Percentiles rank a stretch among this genome's conserved stretches.
Evolutionary conservation across 2,329 filamentous ascomycete genomes (phyloP).

Genomic region (Anisogramma anomala): DNA sequence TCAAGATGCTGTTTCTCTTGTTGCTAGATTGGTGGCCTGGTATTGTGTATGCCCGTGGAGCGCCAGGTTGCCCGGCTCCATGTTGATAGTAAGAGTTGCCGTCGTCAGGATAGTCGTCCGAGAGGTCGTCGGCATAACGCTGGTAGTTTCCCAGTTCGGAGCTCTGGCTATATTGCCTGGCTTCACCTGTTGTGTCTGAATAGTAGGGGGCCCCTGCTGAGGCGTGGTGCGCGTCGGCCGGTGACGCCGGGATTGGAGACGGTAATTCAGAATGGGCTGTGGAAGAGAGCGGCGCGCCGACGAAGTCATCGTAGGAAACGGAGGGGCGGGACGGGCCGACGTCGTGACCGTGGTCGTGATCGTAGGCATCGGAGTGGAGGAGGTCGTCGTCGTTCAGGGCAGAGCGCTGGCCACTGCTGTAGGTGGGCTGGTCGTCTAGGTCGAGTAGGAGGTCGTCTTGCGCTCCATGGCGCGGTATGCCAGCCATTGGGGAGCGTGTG

Average conservation of each 20-base stretch:
- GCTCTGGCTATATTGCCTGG: slow-evolving; percentile 56
- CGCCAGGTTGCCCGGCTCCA: slow-evolving; percentile 41
- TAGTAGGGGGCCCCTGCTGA: slow-evolving; percentile 31
- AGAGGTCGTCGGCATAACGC: slow-evolving; percentile 68
- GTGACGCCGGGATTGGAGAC: slow-evolving; percentile 23
- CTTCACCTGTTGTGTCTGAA: slow-evolving; percentile 17
- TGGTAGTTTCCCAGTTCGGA: slow-evolving; percentile 81
- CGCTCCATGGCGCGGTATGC: slow-evolving; percentile 42
- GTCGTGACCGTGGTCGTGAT: slow-evolving; percentile 57
- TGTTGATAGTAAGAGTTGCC: slow-evolving; percentile 75
- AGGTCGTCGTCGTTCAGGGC: slow-evolving; percentile 74
- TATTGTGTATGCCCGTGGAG: slow-evolving; percentile 35
- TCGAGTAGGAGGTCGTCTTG: slow-evolving; percentile 59
- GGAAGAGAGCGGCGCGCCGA: slow-evolving; percentile 48
- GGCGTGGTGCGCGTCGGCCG: slow-evolving; percentile 18
- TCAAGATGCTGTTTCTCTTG: slow-evolving; percentile 80
- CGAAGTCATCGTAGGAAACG: slow-evolving; percentile 88
- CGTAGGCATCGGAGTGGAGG: slow-evolving; percentile 60
- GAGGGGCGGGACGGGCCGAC: slow-evolving; percentile 62
- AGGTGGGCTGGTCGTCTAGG: slow-evolving; percentile 59
- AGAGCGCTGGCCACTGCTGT: slow-evolving; percentile 65
- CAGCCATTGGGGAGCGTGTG: slow-evolving; percentile 41
- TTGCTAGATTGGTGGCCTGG: slow-evolving; percentile 44
- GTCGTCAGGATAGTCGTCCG: slow-evolving; percentile 72
- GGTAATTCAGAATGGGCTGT: slow-evolving; percentile 25